These are phyloP conservation scores for Sclerotinia sclerotiorum DNA, from an alignment of 2,329 filamentous ascomycete genomes.

Conservation along the genomic window DNA sequence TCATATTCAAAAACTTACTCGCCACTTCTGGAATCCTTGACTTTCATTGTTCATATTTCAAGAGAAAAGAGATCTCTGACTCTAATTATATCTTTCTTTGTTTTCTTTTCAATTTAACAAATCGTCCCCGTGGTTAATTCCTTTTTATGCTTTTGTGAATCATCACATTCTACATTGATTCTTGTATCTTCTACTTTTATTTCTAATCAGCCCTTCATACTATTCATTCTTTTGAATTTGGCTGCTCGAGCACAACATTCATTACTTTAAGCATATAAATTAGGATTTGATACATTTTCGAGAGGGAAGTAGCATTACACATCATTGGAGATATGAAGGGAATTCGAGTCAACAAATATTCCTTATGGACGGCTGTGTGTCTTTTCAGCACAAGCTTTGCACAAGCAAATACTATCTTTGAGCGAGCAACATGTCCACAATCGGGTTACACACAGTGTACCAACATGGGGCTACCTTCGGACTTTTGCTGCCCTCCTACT, in stretches of 20 bases:
- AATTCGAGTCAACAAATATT: constrained; percentile 22
- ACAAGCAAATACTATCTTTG: constrained; percentile 43
- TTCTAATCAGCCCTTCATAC: constrained; percentile 29
- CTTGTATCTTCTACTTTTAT: constrained; percentile 25
- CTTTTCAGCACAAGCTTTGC: constrained; percentile 45
- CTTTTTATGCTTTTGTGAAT: neutral
- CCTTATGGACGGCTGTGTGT: constrained; percentile 31
- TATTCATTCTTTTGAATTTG: constrained; percentile 17
- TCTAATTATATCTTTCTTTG: constrained; percentile 18
- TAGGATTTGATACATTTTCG: neutral
- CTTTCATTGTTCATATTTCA: constrained; percentile 15
- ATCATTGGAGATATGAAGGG: constrained; percentile 31
- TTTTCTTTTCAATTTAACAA: constrained; percentile 5
- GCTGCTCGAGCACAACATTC: constrained; percentile 4
- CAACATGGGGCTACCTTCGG: constrained; percentile 52
- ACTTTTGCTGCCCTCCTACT: constrained; percentile 64
- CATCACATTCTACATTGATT: constrained; percentile 25
- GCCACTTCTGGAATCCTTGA: constrained; percentile 36
- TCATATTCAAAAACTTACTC: constrained; percentile 21
- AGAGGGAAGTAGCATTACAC: neutral
- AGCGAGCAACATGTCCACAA: constrained; percentile 53
- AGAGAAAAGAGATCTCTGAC: neutral
- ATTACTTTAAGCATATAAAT: constrained; percentile 1
- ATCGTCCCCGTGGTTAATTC: neutral
- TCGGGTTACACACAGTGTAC: constrained; percentile 54